Base-by-base conservation (phyloP, 805 yeast species). In the Trichomonascus vanleenenianus region DNA sequence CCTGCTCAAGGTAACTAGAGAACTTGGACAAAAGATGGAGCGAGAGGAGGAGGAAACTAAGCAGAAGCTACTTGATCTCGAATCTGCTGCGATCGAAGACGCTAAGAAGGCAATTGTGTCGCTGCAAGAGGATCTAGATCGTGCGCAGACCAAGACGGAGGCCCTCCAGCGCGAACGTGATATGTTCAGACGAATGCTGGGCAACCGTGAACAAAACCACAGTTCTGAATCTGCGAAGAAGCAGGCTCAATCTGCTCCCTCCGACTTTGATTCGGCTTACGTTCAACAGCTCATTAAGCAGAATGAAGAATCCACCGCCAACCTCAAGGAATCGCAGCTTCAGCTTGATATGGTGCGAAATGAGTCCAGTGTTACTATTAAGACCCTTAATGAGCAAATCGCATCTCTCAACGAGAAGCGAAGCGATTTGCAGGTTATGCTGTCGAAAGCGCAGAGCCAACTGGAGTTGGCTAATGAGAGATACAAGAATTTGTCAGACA, bases 21-120 rank as follows among this genome's bases (percentile, higher is more conserved):
- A 76, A 42, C 67, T 91, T 14, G 94, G 91, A 9, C 70, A 73
- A 34, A 78, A 79, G 56, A 66, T 89, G 45, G 96, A 89, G 58
- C 63, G 60, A 4, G 75, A 77, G 42, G 95, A 85, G 53, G 56
- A 56, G 12, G 54, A 50, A 14, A 30, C 55, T 16, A 49, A 52
- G 7, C 43, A 49, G 25, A 46, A 48, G 33, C 35, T 56, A 42
- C 59, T 53, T 32, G 54, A 55, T 15, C 43, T 58, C 11, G 64
- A 58, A 42, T 55, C 63, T 4, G 55, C 61, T 5, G 67, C 66
- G 12, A 52, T 64, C 8, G 55, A 51, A 30, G 65, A 58, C 43
- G 71, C 70, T 19, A 60, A 59, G 30, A 50, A 53, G 36, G 59
- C 65, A 3, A 59, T 68, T 30, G 57, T 52, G 30, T 30, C 42